These are phyloP conservation scores for Cryptococcus neoformans DNA, from an alignment of 1,284 basidiomycete genomes.

Conservation along the genomic window DNA sequence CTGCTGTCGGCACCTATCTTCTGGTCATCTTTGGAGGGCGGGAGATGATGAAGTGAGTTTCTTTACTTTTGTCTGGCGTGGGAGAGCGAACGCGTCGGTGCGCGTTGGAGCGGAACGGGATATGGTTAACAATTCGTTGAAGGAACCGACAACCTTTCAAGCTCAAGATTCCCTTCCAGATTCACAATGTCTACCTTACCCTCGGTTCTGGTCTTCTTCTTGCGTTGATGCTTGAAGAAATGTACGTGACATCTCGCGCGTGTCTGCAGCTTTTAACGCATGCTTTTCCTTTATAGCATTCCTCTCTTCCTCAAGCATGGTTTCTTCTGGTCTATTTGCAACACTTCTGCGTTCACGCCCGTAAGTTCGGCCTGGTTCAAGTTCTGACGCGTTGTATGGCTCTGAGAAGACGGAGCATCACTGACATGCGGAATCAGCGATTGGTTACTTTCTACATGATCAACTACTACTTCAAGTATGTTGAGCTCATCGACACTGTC, in stretches of 20 bases:
- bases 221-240: constrained; percentile 83
- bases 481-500: constrained; percentile 91
- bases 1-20: constrained; percentile 75
- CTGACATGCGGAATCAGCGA: constrained; percentile 53
- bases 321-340: constrained; percentile 75
- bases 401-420: not conserved
- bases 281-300: constrained; percentile 39
- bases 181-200: constrained; percentile 88
- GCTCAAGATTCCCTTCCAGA: constrained; percentile 83
- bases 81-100: too few relatives aligned
- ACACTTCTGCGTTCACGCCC: constrained; percentile 73
- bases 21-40: constrained; percentile 83
- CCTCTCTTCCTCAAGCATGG: constrained; percentile 71
- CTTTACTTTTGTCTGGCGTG: not conserved
- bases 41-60: constrained; percentile 69
- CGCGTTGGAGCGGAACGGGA: too few relatives aligned
- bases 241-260: constrained; percentile 46
- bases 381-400: not conserved
- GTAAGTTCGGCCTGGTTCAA: constrained; percentile 54
- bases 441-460: constrained; percentile 94
- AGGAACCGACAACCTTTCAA: constrained; percentile 65
- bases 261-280: not conserved
- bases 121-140: not conserved
- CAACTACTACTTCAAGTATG: constrained; percentile 96
- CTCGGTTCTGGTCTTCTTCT: constrained; percentile 77